Conservation (phyloP, 1,139 yeast genomes). For the Sugiyamaella pinicola region DNA sequence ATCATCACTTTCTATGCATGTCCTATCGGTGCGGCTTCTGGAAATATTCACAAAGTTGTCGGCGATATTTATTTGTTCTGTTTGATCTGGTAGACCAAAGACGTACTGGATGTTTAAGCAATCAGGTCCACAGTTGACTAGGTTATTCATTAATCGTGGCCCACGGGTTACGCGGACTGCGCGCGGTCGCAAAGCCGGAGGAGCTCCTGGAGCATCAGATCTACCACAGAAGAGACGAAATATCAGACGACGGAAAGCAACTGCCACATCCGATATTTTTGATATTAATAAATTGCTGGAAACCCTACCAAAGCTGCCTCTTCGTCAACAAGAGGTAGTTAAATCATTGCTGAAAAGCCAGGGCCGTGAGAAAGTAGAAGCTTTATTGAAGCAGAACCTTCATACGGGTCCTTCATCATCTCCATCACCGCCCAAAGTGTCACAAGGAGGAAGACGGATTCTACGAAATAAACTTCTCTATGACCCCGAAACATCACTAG, state of each 20-base stretch:
- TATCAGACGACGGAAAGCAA: not conserved
- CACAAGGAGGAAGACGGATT: conserved; percentile 4
- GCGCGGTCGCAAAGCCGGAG: not conserved
- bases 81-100: not conserved
- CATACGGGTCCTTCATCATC: not conserved
- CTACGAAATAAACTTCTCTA: conserved; percentile 10
- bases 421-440: not conserved
- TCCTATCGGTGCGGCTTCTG: conserved; percentile 4
- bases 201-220: too few species aligned
- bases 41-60: not conserved
- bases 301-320: conserved; percentile 22
- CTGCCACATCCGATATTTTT: conserved; percentile 1
- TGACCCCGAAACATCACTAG: conserved; percentile 9
- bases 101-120: conserved; percentile 5
- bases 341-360: conserved; percentile 20
- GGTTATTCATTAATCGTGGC: not conserved
- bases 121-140: conserved; percentile 5
- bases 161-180: not conserved
- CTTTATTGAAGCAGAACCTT: conserved; percentile 10
- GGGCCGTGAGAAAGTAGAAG: conserved; percentile 21
- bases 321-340: conserved; percentile 22
- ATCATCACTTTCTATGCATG: not conserved
- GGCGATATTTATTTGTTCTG: not conserved
- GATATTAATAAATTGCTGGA: conserved; percentile 18
- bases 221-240: not conserved